These are phyloP conservation scores for Urochloa ruziziensis DNA, from an alignment of 176 grass and related monocot species.

Conservation along the genomic window DNA sequence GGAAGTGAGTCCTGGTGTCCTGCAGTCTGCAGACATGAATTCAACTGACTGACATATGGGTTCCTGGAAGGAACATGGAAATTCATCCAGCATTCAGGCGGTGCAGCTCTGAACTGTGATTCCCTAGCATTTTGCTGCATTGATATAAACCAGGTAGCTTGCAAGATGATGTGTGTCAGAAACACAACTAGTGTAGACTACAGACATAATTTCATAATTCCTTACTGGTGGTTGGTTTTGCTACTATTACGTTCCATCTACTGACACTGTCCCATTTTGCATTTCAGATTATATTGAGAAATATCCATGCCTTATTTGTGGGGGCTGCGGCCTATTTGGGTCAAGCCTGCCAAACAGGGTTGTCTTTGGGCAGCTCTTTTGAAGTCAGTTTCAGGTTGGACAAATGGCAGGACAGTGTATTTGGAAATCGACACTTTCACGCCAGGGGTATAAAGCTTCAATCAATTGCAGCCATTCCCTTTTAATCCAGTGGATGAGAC, in stretches of 20 bases:
- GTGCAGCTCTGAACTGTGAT: constrained; percentile 22
- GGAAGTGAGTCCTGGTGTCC: neutral
- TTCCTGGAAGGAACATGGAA: constrained; percentile 40
- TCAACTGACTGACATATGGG: constrained; percentile 5
- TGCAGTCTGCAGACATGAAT: neutral
- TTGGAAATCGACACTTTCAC: neutral
- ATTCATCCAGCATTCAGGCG: constrained; percentile 43
- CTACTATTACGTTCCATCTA: neutral
- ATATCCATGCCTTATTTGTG: neutral
- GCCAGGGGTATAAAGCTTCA: neutral
- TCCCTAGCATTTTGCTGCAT: neutral
- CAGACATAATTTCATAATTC: neutral
- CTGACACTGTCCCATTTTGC: neutral
- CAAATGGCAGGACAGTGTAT: neutral
- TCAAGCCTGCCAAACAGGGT: neutral
- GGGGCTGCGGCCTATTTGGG: neutral
- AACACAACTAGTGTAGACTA: too few relatives aligned
- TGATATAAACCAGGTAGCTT: neutral
- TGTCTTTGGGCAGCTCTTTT: neutral
- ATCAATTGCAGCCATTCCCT: neutral
- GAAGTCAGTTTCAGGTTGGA: neutral
- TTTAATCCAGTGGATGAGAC: neutral
- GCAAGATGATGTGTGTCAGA: neutral
- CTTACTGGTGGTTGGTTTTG: neutral
- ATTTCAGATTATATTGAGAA: constrained; percentile 29